Conservation (phyloP, 768 basidiomycete species). For the Kwoniella sp. region DNA sequence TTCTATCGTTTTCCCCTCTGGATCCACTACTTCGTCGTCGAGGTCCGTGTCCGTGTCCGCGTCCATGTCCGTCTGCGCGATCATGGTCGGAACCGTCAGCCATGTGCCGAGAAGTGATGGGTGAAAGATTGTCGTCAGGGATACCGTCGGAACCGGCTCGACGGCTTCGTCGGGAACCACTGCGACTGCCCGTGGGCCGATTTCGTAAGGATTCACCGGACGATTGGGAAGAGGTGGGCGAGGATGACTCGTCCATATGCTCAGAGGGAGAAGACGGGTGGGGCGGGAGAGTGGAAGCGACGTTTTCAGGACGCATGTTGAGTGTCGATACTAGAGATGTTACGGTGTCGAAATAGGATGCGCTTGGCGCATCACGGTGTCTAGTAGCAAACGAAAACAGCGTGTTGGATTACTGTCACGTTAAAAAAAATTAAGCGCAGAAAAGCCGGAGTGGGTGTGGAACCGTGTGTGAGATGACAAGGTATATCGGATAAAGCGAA, state of each 20-base stretch:
- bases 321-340: too few species aligned
- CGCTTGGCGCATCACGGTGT: too few species aligned
- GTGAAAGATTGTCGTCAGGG: background rate
- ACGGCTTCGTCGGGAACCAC: background rate
- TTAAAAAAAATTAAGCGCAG: too few species aligned
- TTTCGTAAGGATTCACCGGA: background rate
- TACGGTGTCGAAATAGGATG: too few species aligned
- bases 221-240: background rate
- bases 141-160: background rate
- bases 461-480: too few species aligned
- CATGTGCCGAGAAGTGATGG: background rate
- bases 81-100: background rate
- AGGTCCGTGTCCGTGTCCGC: background rate
- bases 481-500: too few species aligned
- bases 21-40: background rate
- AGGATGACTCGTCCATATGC: background rate
- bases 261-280: background rate
- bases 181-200: too few species aligned
- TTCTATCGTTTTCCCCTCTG: background rate
- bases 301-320: too few species aligned
- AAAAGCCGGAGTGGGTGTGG: too few species aligned
- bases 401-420: too few species aligned
- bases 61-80: background rate
- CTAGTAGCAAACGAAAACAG: too few species aligned
- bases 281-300: too few species aligned